Evolutionary conservation across 306 rosid genomes (phyloP), one percentile per base, ranked within the genome.

Genomic region (Begonia peltatifolia): DNA sequence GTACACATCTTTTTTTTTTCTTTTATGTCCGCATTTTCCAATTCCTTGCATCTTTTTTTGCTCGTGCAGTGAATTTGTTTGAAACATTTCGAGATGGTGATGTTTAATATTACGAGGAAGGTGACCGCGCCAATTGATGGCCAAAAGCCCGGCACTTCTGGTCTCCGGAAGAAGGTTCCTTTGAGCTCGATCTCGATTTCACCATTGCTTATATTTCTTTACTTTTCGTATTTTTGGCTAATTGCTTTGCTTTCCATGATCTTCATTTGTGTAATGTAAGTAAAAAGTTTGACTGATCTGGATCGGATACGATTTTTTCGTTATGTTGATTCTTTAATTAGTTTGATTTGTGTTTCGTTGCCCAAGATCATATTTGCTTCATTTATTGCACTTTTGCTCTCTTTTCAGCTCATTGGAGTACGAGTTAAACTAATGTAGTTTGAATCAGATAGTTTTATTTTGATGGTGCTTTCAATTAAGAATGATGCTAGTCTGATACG

Each of bases 81-180:
- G 38, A 30, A 30, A 30, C 38, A 30, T 30, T 30, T 30, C 38
- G 38, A 22, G 52, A 83, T 83, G 94, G 84, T 74, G 71, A 70
- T 78, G 30, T 83, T 78, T 82, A 74, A 59, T 12, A 80, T 92
- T 23, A 54, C 85, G 14, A 79, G 65, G 58, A 63, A 74, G 15
- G 57, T 67, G 22, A 79, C 94, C 10, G 53, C 72, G 68, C 99
- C 96, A 11, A 62, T 86, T 77, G 93, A 86, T 41, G 99, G 93
- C 82, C 99, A 92, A 66, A 92, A 92, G 88, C 99, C 99, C 50
- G 99, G 99, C 42, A 92, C 99, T 63, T 92, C 99, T 48, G 99
- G 99, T 61, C 99, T 92, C 66, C 99, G 99, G 62, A 92, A 92
- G 94, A 92, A 92, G 96, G 99, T 83, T 46, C 38, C 8, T 30